Percentiles rank a stretch among this genome's conserved stretches.
These are phyloP conservation scores for bread wheat (Triticum aestivum) DNA, from an alignment of 176 grass and related monocot genomes.

Conservation along the genomic window IWGSC_CS_RefSeq_v2.1 NC_057795.1:638124981-638125480, in stretches of 20 bases:
- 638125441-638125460: conserved; percentile 39
- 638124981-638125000: conserved; percentile 51
- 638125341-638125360: background rate
- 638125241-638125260: conserved; percentile 38
- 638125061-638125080: conserved; percentile 68
- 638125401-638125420: conserved; percentile 44
- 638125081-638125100: conserved; percentile 46
- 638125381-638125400: background rate
- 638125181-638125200: conserved; percentile 25
- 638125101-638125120: conserved; percentile 65
- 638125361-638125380: conserved; percentile 35
- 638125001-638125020: conserved; percentile 46
- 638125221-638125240: conserved; percentile 35
- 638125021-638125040: conserved; percentile 28
- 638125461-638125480: conserved; percentile 56
- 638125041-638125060: conserved; percentile 36
- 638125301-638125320: conserved; percentile 32
- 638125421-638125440: conserved; percentile 49
- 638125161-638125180: conserved; percentile 37
- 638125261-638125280: conserved; percentile 55
- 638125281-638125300: conserved; percentile 45
- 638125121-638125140: conserved; percentile 60
- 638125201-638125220: conserved; percentile 41
- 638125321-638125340: background rate
- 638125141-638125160: conserved; percentile 73